Evolutionary conservation across 805 yeast genomes (phyloP).

Genomic region (Kazachstania bromeliacearum): DNA sequence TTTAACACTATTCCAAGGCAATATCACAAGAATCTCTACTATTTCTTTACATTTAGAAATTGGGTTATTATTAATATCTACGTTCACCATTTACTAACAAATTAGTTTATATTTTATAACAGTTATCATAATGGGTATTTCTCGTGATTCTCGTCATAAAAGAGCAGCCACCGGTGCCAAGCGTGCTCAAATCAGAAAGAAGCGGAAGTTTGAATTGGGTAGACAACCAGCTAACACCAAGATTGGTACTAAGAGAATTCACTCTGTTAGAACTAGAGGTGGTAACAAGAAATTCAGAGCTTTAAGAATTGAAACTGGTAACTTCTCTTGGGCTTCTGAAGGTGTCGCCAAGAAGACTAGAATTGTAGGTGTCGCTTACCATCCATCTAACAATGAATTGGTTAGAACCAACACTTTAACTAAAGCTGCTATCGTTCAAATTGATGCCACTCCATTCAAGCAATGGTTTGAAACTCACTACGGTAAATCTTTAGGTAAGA

Average conservation of each 20-base stretch:
- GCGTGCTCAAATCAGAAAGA: constrained; percentile 99
- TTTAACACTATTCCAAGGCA: too few relatives aligned
- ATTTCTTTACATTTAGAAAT: too few relatives aligned
- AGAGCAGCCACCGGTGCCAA: constrained; percentile 99
- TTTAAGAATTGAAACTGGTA: constrained; percentile 96
- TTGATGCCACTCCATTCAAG: constrained; percentile 99
- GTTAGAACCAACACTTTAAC: constrained; percentile 99
- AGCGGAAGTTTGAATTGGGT: constrained; percentile 99
- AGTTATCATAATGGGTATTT: constrained; percentile 84
- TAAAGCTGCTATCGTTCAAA: constrained; percentile 97
- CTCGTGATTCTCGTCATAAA: constrained; percentile 99
- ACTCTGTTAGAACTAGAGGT: constrained; percentile 98
- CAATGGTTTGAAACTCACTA: constrained; percentile 98
- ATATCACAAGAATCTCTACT: too few relatives aligned
- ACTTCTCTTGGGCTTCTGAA: constrained; percentile 99
- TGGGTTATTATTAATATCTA: too few relatives aligned
- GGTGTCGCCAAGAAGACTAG: constrained; percentile 98
- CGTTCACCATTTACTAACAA: constrained; percentile 9
- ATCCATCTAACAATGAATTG: constrained; percentile 98
- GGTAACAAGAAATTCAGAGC: constrained; percentile 99
- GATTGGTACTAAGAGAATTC: constrained; percentile 97
- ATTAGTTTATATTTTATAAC: constrained; percentile 2
- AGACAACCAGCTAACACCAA: constrained; percentile 99
- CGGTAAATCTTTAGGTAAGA: constrained; percentile 90
- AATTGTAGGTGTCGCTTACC: constrained; percentile 94